A percentile compares a stretch with the other conserved stretches of the same genome.
phyloP scores from a whole-genome alignment of 1,284 basidiomycete genomes.

The Fistulinella cinereoalba region DNA sequence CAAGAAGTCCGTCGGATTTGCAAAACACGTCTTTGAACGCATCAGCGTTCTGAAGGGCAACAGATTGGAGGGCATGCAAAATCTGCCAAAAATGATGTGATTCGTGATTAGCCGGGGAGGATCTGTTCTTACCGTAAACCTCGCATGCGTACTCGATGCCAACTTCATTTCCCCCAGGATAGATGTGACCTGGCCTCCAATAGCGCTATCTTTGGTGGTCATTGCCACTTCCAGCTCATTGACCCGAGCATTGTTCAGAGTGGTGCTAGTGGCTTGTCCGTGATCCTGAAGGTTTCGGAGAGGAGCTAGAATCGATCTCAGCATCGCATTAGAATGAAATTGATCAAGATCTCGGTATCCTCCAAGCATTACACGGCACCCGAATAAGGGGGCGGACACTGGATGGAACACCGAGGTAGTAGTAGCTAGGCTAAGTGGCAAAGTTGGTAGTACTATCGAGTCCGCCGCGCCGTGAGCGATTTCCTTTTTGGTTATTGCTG shows the following conservation, averaged over 20 bases:
- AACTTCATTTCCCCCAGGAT: slow-evolving; percentile 27
- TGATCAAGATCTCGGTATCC: too few relatives aligned
- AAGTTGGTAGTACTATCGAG: too few relatives aligned
- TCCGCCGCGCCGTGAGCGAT: too few relatives aligned
- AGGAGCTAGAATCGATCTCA: slow-evolving; percentile 30
- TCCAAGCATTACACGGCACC: too few relatives aligned
- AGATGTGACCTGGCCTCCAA: slow-evolving; percentile 12
- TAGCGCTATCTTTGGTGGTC: neutral
- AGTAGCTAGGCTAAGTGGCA: too few relatives aligned
- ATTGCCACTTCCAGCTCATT: accelerated
- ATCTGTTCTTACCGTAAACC: slow-evolving; percentile 19
- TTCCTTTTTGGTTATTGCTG: too few relatives aligned
- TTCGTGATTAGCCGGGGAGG: neutral
- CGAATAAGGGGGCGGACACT: too few relatives aligned
- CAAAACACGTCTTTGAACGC: slow-evolving; percentile 77
- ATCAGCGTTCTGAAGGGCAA: slow-evolving; percentile 54
- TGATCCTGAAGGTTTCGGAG: slow-evolving; percentile 27
- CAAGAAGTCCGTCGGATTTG: slow-evolving; percentile 75
- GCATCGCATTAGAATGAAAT: too few relatives aligned
- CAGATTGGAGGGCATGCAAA: slow-evolving; percentile 57
- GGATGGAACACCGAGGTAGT: too few relatives aligned
- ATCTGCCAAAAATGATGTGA: slow-evolving; percentile 40
- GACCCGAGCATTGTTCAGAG: slow-evolving; percentile 1
- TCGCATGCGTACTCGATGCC: slow-evolving; percentile 13
- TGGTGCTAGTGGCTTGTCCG: slow-evolving; percentile 1